Conservation (phyloP, 202 grass and related monocot species). For the Carex arenaria region DNA sequence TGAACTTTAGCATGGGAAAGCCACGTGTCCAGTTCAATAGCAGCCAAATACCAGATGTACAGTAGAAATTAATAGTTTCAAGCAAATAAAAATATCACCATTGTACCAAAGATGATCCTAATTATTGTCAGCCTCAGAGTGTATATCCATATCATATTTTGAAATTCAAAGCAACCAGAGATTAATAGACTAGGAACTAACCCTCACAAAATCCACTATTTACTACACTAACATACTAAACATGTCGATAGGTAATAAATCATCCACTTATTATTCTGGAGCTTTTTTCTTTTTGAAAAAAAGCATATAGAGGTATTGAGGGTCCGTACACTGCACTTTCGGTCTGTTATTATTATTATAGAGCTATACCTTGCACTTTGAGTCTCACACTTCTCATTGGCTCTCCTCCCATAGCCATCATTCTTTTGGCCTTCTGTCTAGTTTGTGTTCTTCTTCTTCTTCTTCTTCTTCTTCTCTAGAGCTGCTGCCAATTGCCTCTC, state of each 20-base stretch:
- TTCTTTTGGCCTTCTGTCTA: too few species aligned
- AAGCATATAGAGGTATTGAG: too few species aligned
- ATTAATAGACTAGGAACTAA: neutral
- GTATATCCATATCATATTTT: conserved; percentile 8
- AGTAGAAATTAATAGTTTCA: conserved; percentile 13
- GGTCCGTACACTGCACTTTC: too few species aligned
- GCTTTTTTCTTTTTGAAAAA: too few species aligned
- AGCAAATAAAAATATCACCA: neutral
- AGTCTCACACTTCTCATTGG: too few species aligned
- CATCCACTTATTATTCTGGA: neutral
- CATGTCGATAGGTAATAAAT: neutral
- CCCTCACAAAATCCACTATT: neutral
- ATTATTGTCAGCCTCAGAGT: conserved; percentile 7
- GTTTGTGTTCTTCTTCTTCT: too few species aligned
- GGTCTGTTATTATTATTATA: too few species aligned
- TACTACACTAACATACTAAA: neutral
- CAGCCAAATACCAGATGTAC: conserved; percentile 59
- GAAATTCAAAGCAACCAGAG: neutral
- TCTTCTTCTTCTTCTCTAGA: too few species aligned
- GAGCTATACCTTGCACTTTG: too few species aligned
- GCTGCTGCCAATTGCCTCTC: too few species aligned
- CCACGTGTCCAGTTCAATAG: conserved; percentile 87
- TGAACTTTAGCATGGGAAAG: conserved; percentile 98
- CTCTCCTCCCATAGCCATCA: too few species aligned
- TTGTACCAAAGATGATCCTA: conserved; percentile 13